phyloP scores from a whole-genome alignment of 1,139 yeast species.

The Lodderomyces metapsilosis region DNA sequence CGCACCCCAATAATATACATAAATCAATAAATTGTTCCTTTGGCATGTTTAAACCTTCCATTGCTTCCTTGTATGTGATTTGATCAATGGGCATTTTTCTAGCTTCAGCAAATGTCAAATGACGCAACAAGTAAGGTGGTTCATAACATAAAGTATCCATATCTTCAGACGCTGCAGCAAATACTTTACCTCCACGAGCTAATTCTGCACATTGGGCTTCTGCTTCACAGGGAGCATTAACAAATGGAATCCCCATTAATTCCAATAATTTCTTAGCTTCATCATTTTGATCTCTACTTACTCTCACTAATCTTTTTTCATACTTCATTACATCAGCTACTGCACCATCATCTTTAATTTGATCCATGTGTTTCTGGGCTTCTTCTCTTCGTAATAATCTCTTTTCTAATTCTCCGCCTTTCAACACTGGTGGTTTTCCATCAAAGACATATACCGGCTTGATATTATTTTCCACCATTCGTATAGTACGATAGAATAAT shows the following conservation, averaged over 20 bases:
- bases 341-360: slow-evolving; percentile 75
- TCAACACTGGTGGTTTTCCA: slow-evolving; percentile 90
- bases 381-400: slow-evolving; percentile 79
- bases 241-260: slow-evolving; percentile 93
- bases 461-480: slow-evolving; percentile 87
- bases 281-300: slow-evolving; percentile 85
- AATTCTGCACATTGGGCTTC: slow-evolving; percentile 97
- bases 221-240: slow-evolving; percentile 96
- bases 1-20: slow-evolving; percentile 93
- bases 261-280: slow-evolving; percentile 80
- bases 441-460: slow-evolving; percentile 97
- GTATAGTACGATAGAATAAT: slow-evolving; percentile 85
- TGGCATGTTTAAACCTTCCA: slow-evolving; percentile 74
- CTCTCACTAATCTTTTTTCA: slow-evolving; percentile 87
- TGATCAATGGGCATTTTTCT: slow-evolving; percentile 91
- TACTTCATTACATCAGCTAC: slow-evolving; percentile 71
- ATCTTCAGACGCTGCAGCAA: slow-evolving; percentile 98
- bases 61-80: slow-evolving; percentile 63
- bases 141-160: slow-evolving; percentile 96
- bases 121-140: slow-evolving; percentile 80
- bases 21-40: slow-evolving; percentile 79
- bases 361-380: slow-evolving; percentile 73
- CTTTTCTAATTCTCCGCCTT: slow-evolving; percentile 90
- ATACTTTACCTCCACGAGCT: slow-evolving; percentile 85
- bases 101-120: slow-evolving; percentile 91